phyloP scores from a whole-genome alignment of 306 rosid genomes.

The Cucurbita pepo region DNA sequence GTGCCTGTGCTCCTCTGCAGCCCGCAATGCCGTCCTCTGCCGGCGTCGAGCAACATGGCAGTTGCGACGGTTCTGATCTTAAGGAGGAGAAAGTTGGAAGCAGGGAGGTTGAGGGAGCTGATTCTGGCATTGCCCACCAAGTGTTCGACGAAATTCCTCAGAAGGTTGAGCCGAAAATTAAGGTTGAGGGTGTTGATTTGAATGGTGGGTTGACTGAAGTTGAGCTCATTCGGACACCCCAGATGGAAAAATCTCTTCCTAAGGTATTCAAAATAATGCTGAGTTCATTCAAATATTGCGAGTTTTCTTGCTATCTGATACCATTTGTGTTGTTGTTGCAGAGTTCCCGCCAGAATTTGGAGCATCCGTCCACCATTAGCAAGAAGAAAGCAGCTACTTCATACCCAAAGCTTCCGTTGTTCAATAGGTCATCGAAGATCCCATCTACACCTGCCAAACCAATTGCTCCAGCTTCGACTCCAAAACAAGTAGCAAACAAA shows the following conservation, averaged over 20 bases:
- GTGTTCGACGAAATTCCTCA: conserved; percentile 10
- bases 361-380: conserved; percentile 18
- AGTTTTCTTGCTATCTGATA: not conserved
- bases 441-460: conserved; percentile 42
- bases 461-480: conserved; percentile 27
- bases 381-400: conserved; percentile 31
- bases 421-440: conserved; percentile 25
- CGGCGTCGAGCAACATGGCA: conserved; percentile 11
- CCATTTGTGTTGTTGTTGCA: conserved; percentile 12
- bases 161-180: conserved; percentile 13
- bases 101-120: conserved; percentile 18
- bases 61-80: conserved; percentile 5
- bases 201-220: conserved; percentile 17
- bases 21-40: conserved; percentile 11
- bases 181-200: conserved; percentile 24
- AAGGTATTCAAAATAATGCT: conserved; percentile 21
- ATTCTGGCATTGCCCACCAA: conserved; percentile 8
- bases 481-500: conserved; percentile 23
- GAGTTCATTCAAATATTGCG: not conserved
- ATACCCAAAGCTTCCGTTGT: conserved; percentile 19
- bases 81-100: conserved; percentile 16
- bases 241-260: conserved; percentile 19
- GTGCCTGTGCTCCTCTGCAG: not conserved
- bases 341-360: conserved; percentile 17
- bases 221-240: conserved; percentile 25